Evolutionary conservation across 2,329 filamentous ascomycete species (phyloP).

Genomic region (Rutstroemia sp.): DNA sequence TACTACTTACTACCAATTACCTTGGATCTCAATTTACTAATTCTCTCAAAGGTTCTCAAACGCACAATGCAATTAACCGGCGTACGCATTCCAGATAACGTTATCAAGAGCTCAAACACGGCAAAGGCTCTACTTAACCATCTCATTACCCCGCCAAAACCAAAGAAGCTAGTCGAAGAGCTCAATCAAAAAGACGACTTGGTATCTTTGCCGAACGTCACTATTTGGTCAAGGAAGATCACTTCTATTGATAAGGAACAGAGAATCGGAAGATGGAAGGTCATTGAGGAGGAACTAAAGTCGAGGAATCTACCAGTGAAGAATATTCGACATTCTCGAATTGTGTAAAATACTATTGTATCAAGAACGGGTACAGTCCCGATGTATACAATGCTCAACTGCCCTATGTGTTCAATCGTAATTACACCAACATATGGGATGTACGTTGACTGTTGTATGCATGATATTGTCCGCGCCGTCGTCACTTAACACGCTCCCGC

Average conservation of each 20-base stretch:
- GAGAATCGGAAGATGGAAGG: slow-evolving; percentile 68
- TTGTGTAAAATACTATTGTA: neutral
- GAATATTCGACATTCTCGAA: neutral
- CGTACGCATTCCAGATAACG: slow-evolving; percentile 63
- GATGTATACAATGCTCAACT: too few relatives aligned
- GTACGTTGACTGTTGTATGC: too few relatives aligned
- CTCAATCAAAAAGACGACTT: slow-evolving; percentile 43
- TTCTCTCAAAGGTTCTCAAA: slow-evolving; percentile 60
- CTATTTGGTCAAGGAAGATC: slow-evolving; percentile 54
- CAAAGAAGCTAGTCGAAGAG: slow-evolving; percentile 55
- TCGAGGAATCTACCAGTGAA: slow-evolving; percentile 25
- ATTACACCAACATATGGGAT: too few relatives aligned
- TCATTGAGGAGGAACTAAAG: slow-evolving; percentile 64
- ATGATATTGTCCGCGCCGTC: too few relatives aligned
- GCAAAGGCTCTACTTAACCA: slow-evolving; percentile 47
- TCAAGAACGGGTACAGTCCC: neutral
- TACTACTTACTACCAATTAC: slow-evolving; percentile 14
- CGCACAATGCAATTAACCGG: slow-evolving; percentile 77
- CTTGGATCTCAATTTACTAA: slow-evolving; percentile 7
- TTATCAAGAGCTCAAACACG: slow-evolving; percentile 49
- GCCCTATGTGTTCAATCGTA: too few relatives aligned
- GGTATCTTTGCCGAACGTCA: slow-evolving; percentile 58
- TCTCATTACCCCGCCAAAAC: slow-evolving; percentile 46
- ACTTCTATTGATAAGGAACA: slow-evolving; percentile 67
- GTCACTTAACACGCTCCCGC: too few relatives aligned